These are phyloP conservation scores for Ceriops zippeliana DNA, from an alignment of 345 rosid genomes.

Conservation along the genomic window DNA sequence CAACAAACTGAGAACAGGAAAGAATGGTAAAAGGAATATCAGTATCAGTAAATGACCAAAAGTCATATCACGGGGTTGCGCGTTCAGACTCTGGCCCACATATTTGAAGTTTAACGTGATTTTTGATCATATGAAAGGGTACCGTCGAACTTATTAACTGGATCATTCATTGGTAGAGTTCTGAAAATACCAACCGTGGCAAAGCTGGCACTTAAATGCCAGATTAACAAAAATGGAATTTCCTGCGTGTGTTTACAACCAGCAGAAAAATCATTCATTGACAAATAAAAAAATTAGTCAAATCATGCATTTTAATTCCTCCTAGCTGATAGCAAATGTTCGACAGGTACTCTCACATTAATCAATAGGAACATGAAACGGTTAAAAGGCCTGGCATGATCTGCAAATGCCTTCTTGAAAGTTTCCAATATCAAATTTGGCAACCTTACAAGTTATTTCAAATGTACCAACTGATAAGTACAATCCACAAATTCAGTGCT, in stretches of 20 bases:
- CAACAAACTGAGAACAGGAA: conserved; percentile 52
- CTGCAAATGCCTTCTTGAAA: background rate
- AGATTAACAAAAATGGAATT: background rate
- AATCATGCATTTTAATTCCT: background rate
- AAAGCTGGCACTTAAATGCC: background rate
- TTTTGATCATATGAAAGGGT: no score
- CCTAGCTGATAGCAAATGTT: background rate
- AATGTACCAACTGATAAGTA: background rate
- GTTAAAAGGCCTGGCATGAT: background rate
- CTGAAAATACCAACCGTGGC: background rate
- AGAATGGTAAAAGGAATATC: conserved; percentile 3
- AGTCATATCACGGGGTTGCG: background rate
- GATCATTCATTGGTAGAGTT: background rate
- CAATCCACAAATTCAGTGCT: no score
- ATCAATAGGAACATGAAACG: conserved; percentile 2
- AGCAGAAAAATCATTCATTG: no score
- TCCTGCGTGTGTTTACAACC: no score
- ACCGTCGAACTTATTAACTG: no score
- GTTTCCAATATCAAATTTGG: background rate
- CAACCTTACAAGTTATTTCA: background rate
- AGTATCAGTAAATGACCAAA: background rate
- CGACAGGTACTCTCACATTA: background rate
- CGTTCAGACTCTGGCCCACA: background rate
- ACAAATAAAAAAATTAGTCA: no score
- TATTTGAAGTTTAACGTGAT: no score